Conservation (phyloP, 2,329 filamentous ascomycete genomes). For the Pseudomassariella vexata region DNA sequence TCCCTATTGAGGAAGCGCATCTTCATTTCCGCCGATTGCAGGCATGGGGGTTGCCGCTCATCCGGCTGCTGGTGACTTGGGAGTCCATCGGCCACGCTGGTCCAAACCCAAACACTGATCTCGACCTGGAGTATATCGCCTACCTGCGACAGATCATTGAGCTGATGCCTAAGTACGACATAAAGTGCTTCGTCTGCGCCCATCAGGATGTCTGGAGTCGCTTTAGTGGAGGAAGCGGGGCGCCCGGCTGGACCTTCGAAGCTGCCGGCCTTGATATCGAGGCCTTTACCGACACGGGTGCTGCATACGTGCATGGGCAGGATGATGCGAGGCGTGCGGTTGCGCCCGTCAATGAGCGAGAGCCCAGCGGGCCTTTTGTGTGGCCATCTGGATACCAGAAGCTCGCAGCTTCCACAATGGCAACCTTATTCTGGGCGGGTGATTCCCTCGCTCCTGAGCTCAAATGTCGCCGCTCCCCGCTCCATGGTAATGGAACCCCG, state of each 20-base stretch:
- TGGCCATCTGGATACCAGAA: slow-evolving; percentile 33
- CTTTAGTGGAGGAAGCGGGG: slow-evolving; percentile 35
- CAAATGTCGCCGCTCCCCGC: slow-evolving; percentile 8
- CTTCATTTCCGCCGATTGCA: slow-evolving; percentile 31
- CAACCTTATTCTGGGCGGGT: slow-evolving; percentile 21
- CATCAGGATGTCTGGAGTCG: slow-evolving; percentile 38
- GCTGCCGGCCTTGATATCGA: slow-evolving; percentile 32
- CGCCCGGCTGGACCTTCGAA: slow-evolving; percentile 35
- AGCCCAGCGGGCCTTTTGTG: slow-evolving; percentile 29
- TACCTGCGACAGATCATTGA: slow-evolving; percentile 30
- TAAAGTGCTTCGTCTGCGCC: slow-evolving; percentile 35
- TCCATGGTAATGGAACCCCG: background rate
- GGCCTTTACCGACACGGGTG: slow-evolving; percentile 22
- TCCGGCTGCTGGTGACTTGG: slow-evolving; percentile 36
- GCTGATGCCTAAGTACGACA: slow-evolving; percentile 30
- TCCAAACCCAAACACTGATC: slow-evolving; percentile 23
- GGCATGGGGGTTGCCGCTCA: slow-evolving; percentile 31
- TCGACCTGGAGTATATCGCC: slow-evolving; percentile 31
- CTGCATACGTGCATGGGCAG: slow-evolving; percentile 29
- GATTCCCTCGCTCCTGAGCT: slow-evolving; percentile 18
- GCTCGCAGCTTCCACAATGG: slow-evolving; percentile 26
- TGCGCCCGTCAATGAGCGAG: slow-evolving; percentile 19
- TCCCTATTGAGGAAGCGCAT: slow-evolving; percentile 30
- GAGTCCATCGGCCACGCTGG: slow-evolving; percentile 30
- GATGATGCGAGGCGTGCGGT: slow-evolving; percentile 23